A percentile compares a stretch with the other conserved stretches of the same genome.
Evolutionary conservation across 2,329 filamentous ascomycete genomes (phyloP).

Genomic region (Botryotinia calthae): DNA sequence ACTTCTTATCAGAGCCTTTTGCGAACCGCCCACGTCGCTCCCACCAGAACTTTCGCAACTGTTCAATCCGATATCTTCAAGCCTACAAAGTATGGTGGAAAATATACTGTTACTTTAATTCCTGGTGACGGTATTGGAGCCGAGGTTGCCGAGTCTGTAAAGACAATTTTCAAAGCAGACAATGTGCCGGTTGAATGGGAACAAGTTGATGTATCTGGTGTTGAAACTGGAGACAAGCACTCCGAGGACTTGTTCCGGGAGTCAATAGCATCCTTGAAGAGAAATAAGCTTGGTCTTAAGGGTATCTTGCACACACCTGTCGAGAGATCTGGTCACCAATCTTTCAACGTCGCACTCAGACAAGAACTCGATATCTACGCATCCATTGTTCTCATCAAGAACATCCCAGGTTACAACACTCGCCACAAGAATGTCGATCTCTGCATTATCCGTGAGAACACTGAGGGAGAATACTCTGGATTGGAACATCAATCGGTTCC

Average conservation of each 20-base stretch:
- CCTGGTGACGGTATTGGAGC: constrained; percentile 98
- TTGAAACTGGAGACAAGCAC: constrained; percentile 78
- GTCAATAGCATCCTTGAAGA: constrained; percentile 89
- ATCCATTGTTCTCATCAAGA: constrained; percentile 97
- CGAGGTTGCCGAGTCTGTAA: constrained; percentile 96
- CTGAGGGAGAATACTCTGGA: constrained; percentile 98
- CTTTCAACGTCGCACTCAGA: constrained; percentile 98
- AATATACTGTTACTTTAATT: constrained; percentile 98
- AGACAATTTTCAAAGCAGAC: constrained; percentile 99
- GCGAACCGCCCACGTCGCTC: constrained; percentile 33
- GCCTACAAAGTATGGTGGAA: constrained; percentile 92
- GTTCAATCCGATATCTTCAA: constrained; percentile 96
- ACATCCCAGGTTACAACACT: constrained; percentile 97
- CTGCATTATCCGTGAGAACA: constrained; percentile 99
- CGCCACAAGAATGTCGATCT: constrained; percentile 96
- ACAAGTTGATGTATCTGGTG: constrained; percentile 91
- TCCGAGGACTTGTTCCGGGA: constrained; percentile 95
- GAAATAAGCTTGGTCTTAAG: constrained; percentile 99
- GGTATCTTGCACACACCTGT: constrained; percentile 98
- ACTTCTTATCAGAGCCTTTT: constrained; percentile 39
- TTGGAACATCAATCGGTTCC: constrained; percentile 97
- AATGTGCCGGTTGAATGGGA: constrained; percentile 99
- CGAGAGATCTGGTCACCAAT: constrained; percentile 94
- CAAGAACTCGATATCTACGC: constrained; percentile 99
- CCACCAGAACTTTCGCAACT: constrained; percentile 61